Conservation (phyloP, 345 rosid genomes). For the Eucalyptus curtisii region DNA sequence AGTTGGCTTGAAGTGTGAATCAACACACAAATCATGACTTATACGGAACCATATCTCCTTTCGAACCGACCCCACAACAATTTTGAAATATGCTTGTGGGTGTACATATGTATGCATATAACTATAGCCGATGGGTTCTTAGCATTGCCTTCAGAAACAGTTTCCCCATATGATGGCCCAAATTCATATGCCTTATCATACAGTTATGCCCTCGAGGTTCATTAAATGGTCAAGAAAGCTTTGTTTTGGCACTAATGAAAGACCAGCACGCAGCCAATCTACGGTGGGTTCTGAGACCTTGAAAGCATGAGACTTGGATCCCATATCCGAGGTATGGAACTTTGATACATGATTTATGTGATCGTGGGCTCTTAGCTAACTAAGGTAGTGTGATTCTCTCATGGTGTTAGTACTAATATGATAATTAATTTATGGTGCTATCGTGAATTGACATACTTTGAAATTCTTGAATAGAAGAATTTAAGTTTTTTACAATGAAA, state of each 20-base stretch:
- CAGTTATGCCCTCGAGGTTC: not conserved
- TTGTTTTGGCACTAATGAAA: not conserved
- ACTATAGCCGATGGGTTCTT: not conserved
- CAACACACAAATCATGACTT: not conserved
- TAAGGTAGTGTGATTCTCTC: not conserved
- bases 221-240: not conserved
- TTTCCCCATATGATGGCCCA: not conserved
- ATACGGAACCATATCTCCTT: not conserved
- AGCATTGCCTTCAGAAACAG: not conserved
- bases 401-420: not conserved
- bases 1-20: not conserved
- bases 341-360: not conserved
- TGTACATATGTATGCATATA: not conserved
- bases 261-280: not conserved
- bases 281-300: not conserved
- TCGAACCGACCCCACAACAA: not conserved
- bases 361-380: not conserved
- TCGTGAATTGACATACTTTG: not conserved
- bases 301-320: not conserved
- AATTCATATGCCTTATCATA: not conserved
- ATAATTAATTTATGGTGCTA: not conserved
- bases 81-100: not conserved
- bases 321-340: not conserved
- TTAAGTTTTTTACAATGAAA: not conserved
- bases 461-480: not conserved